These are phyloP conservation scores for Penicillium paradoxum DNA, from an alignment of 495 filamentous ascomycete genomes.

Conservation along the genomic window DNA sequence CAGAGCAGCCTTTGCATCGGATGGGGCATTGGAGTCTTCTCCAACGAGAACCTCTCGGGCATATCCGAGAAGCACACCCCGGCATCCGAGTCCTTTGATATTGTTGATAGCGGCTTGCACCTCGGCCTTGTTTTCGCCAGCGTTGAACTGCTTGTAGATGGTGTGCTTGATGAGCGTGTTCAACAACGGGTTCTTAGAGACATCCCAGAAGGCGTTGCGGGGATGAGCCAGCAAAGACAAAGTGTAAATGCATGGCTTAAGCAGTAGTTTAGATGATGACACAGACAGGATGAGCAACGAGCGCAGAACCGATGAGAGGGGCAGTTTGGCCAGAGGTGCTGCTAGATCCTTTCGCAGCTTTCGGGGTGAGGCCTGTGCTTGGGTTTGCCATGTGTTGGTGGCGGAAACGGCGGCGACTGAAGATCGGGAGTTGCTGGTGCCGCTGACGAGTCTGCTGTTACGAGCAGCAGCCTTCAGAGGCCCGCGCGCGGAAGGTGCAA, in stretches of 20 bases:
- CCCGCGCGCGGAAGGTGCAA: conserved; percentile 29
- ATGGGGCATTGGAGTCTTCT: conserved; percentile 29
- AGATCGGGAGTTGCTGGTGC: conserved; percentile 36
- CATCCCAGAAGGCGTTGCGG: conserved; percentile 46
- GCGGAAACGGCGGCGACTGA: conserved; percentile 31
- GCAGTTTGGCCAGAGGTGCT: conserved; percentile 65
- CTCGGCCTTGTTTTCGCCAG: conserved; percentile 44
- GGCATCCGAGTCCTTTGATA: conserved; percentile 43
- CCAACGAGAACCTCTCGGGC: conserved; percentile 43
- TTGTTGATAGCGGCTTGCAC: conserved; percentile 40
- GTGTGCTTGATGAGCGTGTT: conserved; percentile 44
- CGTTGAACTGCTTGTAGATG: conserved; percentile 50
- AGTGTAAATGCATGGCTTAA: conserved; percentile 63
- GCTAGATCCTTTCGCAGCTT: conserved; percentile 18
- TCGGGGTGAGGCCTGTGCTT: conserved; percentile 10
- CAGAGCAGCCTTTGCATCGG: conserved; percentile 34
- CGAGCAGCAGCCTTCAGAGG: conserved; percentile 17
- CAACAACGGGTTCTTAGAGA: conserved; percentile 43
- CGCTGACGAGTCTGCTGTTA: conserved; percentile 31
- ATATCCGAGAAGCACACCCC: conserved; percentile 46
- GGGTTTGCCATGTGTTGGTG: conserved; percentile 18
- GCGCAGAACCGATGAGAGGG: conserved; percentile 67
- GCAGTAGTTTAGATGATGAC: conserved; percentile 70
- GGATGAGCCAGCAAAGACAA: conserved; percentile 69
- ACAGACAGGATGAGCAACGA: conserved; percentile 73